A percentile compares a stretch with the other conserved stretches of the same genome.
Evolutionary conservation across 345 rosid genomes (phyloP).

Genomic region (Eucalyptus urophylla): DNA sequence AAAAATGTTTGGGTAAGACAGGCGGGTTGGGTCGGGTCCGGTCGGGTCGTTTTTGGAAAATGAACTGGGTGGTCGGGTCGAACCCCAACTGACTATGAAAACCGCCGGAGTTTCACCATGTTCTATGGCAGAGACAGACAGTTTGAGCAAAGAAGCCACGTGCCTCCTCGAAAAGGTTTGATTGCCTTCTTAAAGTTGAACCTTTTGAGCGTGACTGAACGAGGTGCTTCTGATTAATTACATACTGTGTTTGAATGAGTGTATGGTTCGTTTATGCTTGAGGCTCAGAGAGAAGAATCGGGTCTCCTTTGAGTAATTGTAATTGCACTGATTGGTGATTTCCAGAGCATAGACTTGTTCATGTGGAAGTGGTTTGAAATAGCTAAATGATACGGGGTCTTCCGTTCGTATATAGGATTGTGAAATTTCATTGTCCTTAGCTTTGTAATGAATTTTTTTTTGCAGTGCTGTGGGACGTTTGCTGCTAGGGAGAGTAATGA

Average conservation of each 20-base stretch:
- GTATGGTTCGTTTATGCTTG: neutral
- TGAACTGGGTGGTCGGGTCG: neutral
- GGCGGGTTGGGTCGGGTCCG: neutral
- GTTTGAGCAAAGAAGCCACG: conserved; percentile 34
- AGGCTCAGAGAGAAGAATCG: neutral
- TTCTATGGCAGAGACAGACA: too few relatives aligned
- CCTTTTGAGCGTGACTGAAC: neutral
- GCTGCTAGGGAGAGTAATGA: neutral
- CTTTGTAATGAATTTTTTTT: neutral
- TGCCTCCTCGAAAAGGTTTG: conserved; percentile 63
- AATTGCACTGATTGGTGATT: neutral
- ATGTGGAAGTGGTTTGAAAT: neutral
- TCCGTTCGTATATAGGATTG: neutral
- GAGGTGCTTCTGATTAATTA: neutral
- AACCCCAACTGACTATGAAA: neutral
- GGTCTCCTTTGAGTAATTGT: neutral
- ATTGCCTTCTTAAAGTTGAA: neutral
- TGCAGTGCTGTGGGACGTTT: neutral
- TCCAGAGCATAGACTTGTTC: neutral
- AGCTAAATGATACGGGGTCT: neutral
- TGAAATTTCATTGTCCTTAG: neutral
- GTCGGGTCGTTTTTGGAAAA: neutral
- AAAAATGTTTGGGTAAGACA: neutral
- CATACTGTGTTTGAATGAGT: neutral
- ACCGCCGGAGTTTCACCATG: neutral